Percentiles rank a stretch among this genome's conserved stretches.
phyloP scores from a whole-genome alignment of 129 eudicot genomes.

The Chrysanthemum lavandulifolium region DNA sequence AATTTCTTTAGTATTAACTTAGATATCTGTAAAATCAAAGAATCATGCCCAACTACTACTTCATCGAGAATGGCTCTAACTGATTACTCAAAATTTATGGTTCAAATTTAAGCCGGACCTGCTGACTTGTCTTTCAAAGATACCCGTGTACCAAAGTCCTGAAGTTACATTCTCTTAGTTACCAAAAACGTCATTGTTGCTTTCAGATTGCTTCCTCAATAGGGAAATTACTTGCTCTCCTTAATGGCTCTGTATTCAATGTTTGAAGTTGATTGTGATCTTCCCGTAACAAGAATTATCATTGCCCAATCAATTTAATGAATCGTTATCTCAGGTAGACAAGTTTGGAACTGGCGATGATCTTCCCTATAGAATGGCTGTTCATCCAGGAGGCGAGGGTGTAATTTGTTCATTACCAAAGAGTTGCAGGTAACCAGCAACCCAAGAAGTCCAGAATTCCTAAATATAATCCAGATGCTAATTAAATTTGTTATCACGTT shows the following conservation, averaged over 20 bases:
- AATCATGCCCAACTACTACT: too few species aligned
- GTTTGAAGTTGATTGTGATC: slow-evolving; percentile 16
- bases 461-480: background rate
- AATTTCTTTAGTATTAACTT: too few species aligned
- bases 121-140: background rate
- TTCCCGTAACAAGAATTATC: background rate
- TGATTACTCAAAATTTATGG: background rate
- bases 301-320: background rate
- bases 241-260: slow-evolving; percentile 1
- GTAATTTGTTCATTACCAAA: slow-evolving; percentile 77
- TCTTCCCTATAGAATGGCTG: slow-evolving; percentile 93
- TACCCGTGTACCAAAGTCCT: too few species aligned
- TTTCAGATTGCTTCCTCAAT: background rate
- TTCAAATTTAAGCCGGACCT: background rate
- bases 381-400: slow-evolving; percentile 93
- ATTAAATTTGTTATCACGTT: background rate
- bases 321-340: slow-evolving; percentile 22
- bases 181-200: background rate
- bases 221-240: background rate
- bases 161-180: background rate
- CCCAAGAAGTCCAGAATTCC: background rate
- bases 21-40: too few species aligned
- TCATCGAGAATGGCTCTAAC: background rate
- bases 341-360: slow-evolving; percentile 64
- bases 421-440: slow-evolving; percentile 61